These are phyloP conservation scores for Umbelopsis sp. DNA, from an alignment of 192 early-diverging fungal species.

Conservation along the genomic window DNA sequence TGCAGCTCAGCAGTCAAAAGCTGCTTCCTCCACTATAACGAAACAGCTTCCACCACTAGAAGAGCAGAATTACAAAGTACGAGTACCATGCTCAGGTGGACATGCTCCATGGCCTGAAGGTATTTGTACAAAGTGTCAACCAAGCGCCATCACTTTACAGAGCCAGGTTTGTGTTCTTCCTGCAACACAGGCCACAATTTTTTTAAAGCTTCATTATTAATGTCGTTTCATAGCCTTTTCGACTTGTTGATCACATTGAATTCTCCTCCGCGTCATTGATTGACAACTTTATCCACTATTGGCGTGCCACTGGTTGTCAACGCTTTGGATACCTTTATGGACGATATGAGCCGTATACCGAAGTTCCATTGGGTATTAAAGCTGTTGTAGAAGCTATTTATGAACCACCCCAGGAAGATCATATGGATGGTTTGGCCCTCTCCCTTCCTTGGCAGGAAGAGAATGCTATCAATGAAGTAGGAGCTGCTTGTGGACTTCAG, in stretches of 20 bases:
- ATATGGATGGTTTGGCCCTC: conserved; percentile 73
- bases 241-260: conserved; percentile 97
- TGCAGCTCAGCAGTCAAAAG: conserved; percentile 66
- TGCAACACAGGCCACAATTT: not conserved
- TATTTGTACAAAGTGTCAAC: conserved; percentile 98
- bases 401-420: conserved; percentile 87
- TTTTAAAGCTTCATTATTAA: not conserved
- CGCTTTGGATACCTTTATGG: conserved; percentile 96
- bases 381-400: conserved; percentile 94
- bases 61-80: conserved; percentile 79
- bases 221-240: conserved; percentile 63
- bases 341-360: conserved; percentile 82
- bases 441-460: conserved; percentile 60
- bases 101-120: conserved; percentile 92
- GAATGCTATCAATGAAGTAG: conserved; percentile 59
- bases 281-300: conserved; percentile 84
- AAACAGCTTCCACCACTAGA: conserved; percentile 84
- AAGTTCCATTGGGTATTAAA: conserved; percentile 95
- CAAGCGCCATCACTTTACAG: conserved; percentile 87
- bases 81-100: conserved; percentile 71
- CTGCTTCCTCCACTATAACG: conserved; percentile 38
- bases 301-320: conserved; percentile 85
- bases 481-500: conserved; percentile 65
- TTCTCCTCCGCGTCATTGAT: conserved; percentile 81
- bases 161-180: conserved; percentile 53